Conservation (phyloP, 148 eudicot species). For the Cornus florida region DNA sequence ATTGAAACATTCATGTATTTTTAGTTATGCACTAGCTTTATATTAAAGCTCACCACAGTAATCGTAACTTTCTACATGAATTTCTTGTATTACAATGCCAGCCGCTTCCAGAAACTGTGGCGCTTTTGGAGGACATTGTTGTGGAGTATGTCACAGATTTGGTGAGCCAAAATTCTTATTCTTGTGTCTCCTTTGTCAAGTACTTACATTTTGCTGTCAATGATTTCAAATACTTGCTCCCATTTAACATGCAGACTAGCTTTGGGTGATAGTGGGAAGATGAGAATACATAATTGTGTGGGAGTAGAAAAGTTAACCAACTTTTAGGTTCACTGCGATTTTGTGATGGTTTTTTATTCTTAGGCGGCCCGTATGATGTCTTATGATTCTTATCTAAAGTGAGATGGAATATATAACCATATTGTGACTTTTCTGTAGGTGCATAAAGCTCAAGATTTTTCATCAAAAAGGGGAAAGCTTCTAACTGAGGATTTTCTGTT, state of each 20-base stretch:
- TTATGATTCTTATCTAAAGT: neutral
- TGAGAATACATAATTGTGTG: neutral
- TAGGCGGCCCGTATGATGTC: neutral
- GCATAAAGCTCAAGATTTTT: slow-evolving; percentile 88
- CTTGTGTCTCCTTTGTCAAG: neutral
- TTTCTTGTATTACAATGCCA: slow-evolving; percentile 32
- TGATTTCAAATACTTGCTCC: neutral
- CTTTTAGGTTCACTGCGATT: neutral
- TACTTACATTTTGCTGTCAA: too few species aligned
- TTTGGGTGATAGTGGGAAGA: neutral
- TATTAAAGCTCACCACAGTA: neutral
- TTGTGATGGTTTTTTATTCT: neutral
- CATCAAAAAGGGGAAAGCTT: slow-evolving; percentile 86
- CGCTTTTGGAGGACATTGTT: slow-evolving; percentile 93
- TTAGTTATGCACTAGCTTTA: neutral
- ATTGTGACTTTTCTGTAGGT: slow-evolving; percentile 46
- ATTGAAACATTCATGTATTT: neutral
- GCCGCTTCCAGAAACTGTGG: slow-evolving; percentile 96
- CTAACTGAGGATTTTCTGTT: slow-evolving; percentile 88
- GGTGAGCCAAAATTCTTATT: slow-evolving; percentile 43
- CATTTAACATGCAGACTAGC: too few species aligned
- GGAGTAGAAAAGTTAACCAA: neutral
- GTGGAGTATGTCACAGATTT: slow-evolving; percentile 95
- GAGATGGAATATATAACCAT: neutral
- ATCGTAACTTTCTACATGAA: slow-evolving; percentile 1